Evolutionary conservation across 73 alveolate genomes (phyloP).

Genomic region (Paraurostyla sp.): DNA sequence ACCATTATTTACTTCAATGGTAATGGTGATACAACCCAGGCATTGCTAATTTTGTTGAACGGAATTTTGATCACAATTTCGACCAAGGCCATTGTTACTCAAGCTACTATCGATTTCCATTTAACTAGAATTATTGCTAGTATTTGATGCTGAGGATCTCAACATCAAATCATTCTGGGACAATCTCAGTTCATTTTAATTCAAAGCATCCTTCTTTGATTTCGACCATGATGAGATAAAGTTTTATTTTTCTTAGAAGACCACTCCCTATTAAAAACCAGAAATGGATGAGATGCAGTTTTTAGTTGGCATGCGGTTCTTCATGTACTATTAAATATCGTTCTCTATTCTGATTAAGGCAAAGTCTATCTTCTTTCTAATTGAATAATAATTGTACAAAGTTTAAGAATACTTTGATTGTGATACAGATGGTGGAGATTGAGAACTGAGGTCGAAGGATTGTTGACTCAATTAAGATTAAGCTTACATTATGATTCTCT

Average conservation of each 20-base stretch:
- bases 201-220: not conserved
- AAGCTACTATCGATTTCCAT: too few relatives aligned
- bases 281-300: not conserved
- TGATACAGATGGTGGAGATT: not conserved
- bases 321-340: conserved; percentile 1
- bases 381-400: not conserved
- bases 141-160: too few relatives aligned
- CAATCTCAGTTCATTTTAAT: not conserved
- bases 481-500: not conserved
- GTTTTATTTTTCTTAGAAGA: not conserved
- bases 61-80: too few relatives aligned
- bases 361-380: conserved; percentile 2
- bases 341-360: conserved; percentile 9
- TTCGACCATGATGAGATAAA: not conserved
- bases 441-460: not conserved
- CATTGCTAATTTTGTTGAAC: not conserved
- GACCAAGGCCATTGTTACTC: too few relatives aligned
- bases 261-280: not conserved
- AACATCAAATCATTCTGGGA: not conserved
- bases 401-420: not conserved
- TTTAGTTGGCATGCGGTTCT: not conserved
- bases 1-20: not conserved
- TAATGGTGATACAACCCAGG: not conserved
- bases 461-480: not conserved
- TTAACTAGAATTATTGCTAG: too few relatives aligned